phyloP scores from a whole-genome alignment of 176 grass and related monocot species.

The Cenchrus fungigraminus region DNA sequence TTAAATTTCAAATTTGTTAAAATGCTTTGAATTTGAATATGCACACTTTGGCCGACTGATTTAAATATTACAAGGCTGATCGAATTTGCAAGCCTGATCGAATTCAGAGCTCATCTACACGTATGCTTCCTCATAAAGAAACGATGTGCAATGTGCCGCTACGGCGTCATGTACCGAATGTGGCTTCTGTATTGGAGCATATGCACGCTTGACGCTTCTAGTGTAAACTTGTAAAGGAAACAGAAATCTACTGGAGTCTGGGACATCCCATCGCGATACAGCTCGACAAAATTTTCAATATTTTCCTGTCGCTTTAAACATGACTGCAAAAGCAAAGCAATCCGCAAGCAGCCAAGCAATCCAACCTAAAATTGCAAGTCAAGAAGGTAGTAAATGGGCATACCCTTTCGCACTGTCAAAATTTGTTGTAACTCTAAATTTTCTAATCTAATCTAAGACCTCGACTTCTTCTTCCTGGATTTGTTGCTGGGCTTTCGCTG shows the following conservation, averaged over 20 bases:
- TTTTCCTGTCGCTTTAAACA: neutral
- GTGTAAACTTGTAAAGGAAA: neutral
- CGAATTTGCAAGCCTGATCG: no score
- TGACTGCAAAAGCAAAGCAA: constrained; percentile 32
- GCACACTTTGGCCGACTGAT: neutral
- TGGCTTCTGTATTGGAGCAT: neutral
- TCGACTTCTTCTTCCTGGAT: constrained; percentile 79
- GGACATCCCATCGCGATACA: neutral
- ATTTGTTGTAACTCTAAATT: constrained; percentile 22
- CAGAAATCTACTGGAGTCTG: neutral
- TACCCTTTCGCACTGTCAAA: constrained; percentile 14
- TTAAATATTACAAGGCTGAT: neutral
- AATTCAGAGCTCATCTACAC: neutral
- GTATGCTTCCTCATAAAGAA: neutral
- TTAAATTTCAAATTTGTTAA: neutral
- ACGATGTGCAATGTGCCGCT: no score
- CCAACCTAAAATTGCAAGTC: constrained; percentile 36
- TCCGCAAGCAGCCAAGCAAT: neutral
- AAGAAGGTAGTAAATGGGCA: constrained; percentile 30
- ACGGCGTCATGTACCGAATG: neutral
- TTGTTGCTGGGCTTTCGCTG: constrained; percentile 62
- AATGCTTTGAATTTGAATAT: neutral
- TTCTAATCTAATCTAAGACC: constrained; percentile 44
- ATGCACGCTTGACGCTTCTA: no score
- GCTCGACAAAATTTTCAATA: constrained; percentile 21